Conservation (phyloP, 495 filamentous ascomycete species). For the Penicillium canariense region DNA sequence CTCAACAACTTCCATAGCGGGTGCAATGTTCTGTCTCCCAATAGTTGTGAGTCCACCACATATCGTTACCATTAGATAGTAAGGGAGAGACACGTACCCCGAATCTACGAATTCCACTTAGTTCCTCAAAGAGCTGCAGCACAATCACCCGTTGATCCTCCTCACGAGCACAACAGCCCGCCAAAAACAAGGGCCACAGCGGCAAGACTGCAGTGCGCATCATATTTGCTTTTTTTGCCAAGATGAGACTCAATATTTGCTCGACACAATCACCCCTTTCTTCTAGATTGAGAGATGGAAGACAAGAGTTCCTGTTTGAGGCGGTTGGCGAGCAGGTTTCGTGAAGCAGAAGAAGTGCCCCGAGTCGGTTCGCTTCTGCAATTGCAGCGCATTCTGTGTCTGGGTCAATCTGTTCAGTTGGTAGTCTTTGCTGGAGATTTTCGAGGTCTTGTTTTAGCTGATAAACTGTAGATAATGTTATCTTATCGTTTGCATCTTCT, state of each 20-base stretch:
- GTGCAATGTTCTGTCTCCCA: conserved; percentile 32
- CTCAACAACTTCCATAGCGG: conserved; percentile 29
- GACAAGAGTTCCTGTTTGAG: background rate
- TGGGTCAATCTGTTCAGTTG: conserved; percentile 8
- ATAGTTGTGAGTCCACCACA: background rate
- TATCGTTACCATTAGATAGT: conserved; percentile 11
- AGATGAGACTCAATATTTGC: conserved; percentile 10
- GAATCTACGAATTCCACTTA: conserved; percentile 11
- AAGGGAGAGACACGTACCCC: conserved; percentile 11
- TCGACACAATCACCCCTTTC: conserved; percentile 14
- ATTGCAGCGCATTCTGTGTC: conserved; percentile 21
- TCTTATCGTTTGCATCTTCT: background rate
- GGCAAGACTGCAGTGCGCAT: conserved; percentile 24
- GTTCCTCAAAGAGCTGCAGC: conserved; percentile 21
- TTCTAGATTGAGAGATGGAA: background rate
- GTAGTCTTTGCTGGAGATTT: conserved; percentile 14
- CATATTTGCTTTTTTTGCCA: conserved; percentile 18
- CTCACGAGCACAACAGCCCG: conserved; percentile 21
- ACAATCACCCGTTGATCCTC: conserved; percentile 23
- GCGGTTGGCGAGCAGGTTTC: conserved; percentile 18
- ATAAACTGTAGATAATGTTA: background rate
- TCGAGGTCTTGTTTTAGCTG: conserved; percentile 11
- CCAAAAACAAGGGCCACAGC: conserved; percentile 28
- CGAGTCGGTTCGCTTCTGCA: conserved; percentile 26
- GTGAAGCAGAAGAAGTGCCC: conserved; percentile 24